Evolutionary conservation across 768 basidiomycete genomes (phyloP), one percentile per base, ranked within the genome.

Genomic region (Podaxis pistillaris): DNA sequence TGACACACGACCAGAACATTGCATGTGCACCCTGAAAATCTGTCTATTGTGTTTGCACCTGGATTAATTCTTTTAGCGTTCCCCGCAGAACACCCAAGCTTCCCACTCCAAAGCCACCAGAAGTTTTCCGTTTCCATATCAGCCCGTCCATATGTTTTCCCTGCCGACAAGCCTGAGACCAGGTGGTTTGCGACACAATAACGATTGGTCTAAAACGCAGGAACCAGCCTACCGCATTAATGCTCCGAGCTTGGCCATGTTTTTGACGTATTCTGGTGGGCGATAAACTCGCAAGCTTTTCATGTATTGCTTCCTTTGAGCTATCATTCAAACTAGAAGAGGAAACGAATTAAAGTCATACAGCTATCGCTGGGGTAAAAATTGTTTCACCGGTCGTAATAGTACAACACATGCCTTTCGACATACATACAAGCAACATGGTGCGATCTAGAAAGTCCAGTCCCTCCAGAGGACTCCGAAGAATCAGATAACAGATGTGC

Each of bases 401-500:
- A 62, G 55, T 62, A 62, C 60, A 62, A 54, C 28, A 33, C 53
- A 47, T 55, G 52, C 44, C 41, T 62, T 62, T 33, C 40, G 55
- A 38, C 26, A 55, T 62, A 62, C 53, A 55, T 22, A 55, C 15
- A 62, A 47, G 53, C 44, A 54, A 41, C 53, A 62, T 46, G 54
- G 44, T 37, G 44, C 54, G 41, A 47, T 62, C 60, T 62, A 62
- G 37, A 56, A 62, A 55, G 53, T 62, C 53, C 60, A 37, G 53
- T 47, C 60, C 60, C 41, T 62, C 60, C 60, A 54, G 41, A 55
- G 46, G 60, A 37, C 50, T 12, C 40, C 26, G 60, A 55, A 61
- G 54, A 33, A 26, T 30, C 19, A 50, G n/a, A 36, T 15, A 1
- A 80, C 79, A 19, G 87, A 86, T 55, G 78, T 88, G 53, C 76